A percentile compares a stretch with the other conserved stretches of the same genome.
These are phyloP conservation scores for Fraxinus anomala DNA, from an alignment of 257 asterid species.

Conservation along the genomic window DNA sequence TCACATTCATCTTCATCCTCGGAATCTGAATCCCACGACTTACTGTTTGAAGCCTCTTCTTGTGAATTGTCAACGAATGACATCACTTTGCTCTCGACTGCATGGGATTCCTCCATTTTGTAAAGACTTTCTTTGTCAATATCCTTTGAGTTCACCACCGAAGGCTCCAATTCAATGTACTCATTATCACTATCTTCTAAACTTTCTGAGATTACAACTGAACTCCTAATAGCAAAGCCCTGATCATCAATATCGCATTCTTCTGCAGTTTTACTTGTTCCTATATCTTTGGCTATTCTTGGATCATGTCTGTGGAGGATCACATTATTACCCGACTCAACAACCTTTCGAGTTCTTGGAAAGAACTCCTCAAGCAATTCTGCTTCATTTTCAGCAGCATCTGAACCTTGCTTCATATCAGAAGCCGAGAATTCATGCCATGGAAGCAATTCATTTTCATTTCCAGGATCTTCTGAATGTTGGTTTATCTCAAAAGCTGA, in stretches of 20 bases:
- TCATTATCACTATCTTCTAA: slow-evolving; percentile 43
- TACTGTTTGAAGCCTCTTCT: slow-evolving; percentile 19
- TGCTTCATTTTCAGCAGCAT: background rate
- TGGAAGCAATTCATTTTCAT: slow-evolving; percentile 19
- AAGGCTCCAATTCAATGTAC: slow-evolving; percentile 54
- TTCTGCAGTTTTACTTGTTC: background rate
- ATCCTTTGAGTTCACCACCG: background rate
- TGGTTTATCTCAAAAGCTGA: background rate
- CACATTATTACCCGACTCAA: background rate
- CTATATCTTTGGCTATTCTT: slow-evolving; percentile 14
- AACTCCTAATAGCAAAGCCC: background rate
- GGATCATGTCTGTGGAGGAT: slow-evolving; percentile 30
- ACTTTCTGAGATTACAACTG: background rate
- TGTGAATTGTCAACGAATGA: slow-evolving; percentile 1
- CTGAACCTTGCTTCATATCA: slow-evolving; percentile 10
- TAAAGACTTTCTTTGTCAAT: slow-evolving; percentile 2
- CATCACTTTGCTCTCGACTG: background rate
- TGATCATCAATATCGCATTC: slow-evolving; percentile 1
- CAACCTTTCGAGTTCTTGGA: no score
- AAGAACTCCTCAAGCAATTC: slow-evolving; percentile 11
- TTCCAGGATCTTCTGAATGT: slow-evolving; percentile 6
- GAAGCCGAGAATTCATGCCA: background rate
- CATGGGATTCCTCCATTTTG: slow-evolving; percentile 13
- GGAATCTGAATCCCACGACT: slow-evolving; percentile 39
- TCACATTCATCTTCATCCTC: slow-evolving; percentile 63